phyloP scores from a whole-genome alignment of 140 eudicot genomes.

The Ambrosia hybrid region DNA sequence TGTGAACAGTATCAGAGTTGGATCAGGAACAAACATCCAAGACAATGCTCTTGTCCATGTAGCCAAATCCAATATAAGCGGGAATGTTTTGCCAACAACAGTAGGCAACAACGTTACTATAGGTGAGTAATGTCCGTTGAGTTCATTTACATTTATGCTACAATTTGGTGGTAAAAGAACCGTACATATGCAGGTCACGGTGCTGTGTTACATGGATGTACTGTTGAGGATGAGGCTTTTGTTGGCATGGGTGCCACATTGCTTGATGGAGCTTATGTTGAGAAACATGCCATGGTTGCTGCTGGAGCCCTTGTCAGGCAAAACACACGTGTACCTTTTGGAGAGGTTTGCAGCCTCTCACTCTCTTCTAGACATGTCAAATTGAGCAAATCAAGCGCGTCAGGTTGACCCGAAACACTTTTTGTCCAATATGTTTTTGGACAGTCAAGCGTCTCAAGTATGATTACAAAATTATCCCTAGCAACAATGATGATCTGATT shows the following conservation, averaged over 20 bases:
- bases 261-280: slow-evolving; percentile 84
- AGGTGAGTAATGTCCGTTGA: slow-evolving; percentile 32
- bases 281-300: slow-evolving; percentile 89
- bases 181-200: slow-evolving; percentile 62
- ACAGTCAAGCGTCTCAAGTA: not conserved
- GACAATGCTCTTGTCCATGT: slow-evolving; percentile 94
- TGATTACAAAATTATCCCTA: not conserved
- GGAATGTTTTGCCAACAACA: slow-evolving; percentile 74
- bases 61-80: slow-evolving; percentile 80
- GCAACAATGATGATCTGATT: not conserved
- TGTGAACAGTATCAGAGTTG: slow-evolving; percentile 77
- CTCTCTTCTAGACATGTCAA: not conserved
- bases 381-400: not conserved
- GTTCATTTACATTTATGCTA: slow-evolving; percentile 2
- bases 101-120: slow-evolving; percentile 89
- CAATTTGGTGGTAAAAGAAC: slow-evolving; percentile 8
- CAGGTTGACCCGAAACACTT: not conserved
- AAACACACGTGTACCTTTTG: slow-evolving; percentile 75
- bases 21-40: slow-evolving; percentile 85
- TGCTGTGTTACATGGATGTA: slow-evolving; percentile 83
- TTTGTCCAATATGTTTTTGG: not conserved
- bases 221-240: slow-evolving; percentile 91
- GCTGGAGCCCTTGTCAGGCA: slow-evolving; percentile 91
- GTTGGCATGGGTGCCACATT: slow-evolving; percentile 96
- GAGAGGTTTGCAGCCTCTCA: slow-evolving; percentile 61